These are phyloP conservation scores for Heterobasidion occidentale DNA, from an alignment of 1,284 basidiomycete species.

Conservation along the genomic window DNA sequence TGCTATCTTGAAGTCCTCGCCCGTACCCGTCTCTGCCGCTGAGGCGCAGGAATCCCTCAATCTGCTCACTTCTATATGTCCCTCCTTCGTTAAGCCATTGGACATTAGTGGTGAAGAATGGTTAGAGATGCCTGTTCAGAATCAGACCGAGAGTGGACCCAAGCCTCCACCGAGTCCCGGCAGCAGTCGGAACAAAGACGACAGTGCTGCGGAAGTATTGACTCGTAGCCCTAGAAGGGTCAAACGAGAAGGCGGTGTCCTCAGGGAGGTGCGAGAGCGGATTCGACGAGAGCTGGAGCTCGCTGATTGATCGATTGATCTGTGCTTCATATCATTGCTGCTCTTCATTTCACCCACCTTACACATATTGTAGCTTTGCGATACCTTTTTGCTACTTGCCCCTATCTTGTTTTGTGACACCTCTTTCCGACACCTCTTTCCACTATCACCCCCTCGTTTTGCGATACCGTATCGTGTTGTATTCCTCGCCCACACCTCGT, in stretches of 20 bases:
- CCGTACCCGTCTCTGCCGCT: slow-evolving; percentile 65
- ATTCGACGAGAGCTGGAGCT: slow-evolving; percentile 69
- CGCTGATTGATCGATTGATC: slow-evolving; percentile 36
- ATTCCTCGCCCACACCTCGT: slow-evolving; percentile 2
- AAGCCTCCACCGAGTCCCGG: slow-evolving; percentile 20
- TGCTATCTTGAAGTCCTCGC: slow-evolving; percentile 69
- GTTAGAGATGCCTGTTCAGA: slow-evolving; percentile 70
- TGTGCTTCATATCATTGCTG: background rate
- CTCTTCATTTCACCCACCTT: background rate
- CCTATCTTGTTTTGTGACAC: background rate
- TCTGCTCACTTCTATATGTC: slow-evolving; percentile 60
- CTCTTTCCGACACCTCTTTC: slow-evolving; percentile 8
- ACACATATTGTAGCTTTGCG: background rate
- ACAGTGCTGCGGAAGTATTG: slow-evolving; percentile 47
- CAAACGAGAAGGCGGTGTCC: slow-evolving; percentile 57
- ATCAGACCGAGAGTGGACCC: slow-evolving; percentile 9
- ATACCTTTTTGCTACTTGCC: background rate
- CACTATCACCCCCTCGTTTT: background rate
- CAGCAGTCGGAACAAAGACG: slow-evolving; percentile 12
- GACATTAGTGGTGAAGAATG: slow-evolving; percentile 63
- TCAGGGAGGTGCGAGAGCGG: slow-evolving; percentile 71
- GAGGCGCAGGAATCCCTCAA: slow-evolving; percentile 68
- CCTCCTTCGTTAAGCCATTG: slow-evolving; percentile 65
- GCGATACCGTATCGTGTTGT: background rate
- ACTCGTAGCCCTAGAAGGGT: slow-evolving; percentile 64